These are phyloP conservation scores for Dillenia suffruticosa DNA, from an alignment of 164 flowering plant genomes.

Conservation along the genomic window DNA sequence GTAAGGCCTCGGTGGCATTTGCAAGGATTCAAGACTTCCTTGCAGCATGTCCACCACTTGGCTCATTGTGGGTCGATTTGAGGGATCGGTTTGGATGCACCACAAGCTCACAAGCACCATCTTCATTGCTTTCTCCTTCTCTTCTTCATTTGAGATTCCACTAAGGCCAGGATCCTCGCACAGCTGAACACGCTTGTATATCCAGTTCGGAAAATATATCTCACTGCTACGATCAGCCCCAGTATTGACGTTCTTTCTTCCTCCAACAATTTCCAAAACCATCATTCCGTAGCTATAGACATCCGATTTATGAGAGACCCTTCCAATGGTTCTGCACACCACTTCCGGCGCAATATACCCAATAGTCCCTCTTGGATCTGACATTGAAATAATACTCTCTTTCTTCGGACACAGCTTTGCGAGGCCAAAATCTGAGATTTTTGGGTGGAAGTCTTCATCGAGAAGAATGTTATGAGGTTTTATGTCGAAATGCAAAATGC, in stretches of 20 bases:
- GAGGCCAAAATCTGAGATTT: conserved; percentile 43
- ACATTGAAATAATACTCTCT: conserved; percentile 29
- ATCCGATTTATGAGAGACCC: conserved; percentile 43
- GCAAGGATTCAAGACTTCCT: conserved; percentile 24
- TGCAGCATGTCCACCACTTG: conserved; percentile 40
- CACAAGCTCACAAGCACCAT: conserved; percentile 40
- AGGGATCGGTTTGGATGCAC: conserved; percentile 41
- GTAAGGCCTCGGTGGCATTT: conserved; percentile 29
- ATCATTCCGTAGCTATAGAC: conserved; percentile 56
- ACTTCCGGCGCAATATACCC: conserved; percentile 52
- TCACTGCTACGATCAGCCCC: conserved; percentile 21
- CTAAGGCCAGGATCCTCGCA: conserved; percentile 13
- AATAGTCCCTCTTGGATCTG: conserved; percentile 33
- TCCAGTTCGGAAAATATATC: conserved; percentile 39
- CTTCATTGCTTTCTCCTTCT: conserved; percentile 20
- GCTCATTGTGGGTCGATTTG: conserved; percentile 30
- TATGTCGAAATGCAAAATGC: conserved; percentile 42
- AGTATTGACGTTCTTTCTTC: conserved; percentile 18
- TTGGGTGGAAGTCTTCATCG: conserved; percentile 32
- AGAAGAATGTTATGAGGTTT: conserved; percentile 43
- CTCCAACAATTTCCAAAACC: conserved; percentile 45
- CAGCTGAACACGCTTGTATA: conserved; percentile 23
- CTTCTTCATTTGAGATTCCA: conserved; percentile 14
- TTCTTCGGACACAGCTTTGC: conserved; percentile 27
- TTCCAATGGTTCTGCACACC: conserved; percentile 28